phyloP scores from a whole-genome alignment of 2,329 filamentous ascomycete species.

The Colletotrichum sp. region DNA sequence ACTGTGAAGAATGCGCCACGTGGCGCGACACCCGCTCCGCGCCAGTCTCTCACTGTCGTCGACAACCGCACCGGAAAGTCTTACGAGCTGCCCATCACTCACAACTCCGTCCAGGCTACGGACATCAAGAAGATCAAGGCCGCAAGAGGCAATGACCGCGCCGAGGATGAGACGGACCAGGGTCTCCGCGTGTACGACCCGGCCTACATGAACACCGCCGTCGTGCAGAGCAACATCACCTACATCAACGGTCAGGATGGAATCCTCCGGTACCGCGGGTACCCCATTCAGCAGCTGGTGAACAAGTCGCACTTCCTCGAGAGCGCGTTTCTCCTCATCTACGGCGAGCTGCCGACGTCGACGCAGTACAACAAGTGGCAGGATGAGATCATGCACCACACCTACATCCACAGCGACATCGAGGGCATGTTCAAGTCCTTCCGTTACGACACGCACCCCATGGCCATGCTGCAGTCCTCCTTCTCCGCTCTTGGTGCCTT shows the following conservation, averaged over 20 bases:
- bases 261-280: constrained; percentile 56
- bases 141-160: constrained; percentile 34
- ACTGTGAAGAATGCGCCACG: constrained; percentile 13
- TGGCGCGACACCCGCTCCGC: constrained; percentile 18
- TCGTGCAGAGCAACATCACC: constrained; percentile 53
- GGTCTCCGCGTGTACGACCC: constrained; percentile 56
- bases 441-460: constrained; percentile 56
- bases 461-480: constrained; percentile 55
- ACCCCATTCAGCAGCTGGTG: constrained; percentile 56
- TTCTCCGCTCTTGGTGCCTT: constrained; percentile 56
- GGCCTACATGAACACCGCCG: constrained; percentile 59
- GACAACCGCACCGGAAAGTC: constrained; percentile 54
- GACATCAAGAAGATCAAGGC: constrained; percentile 58
- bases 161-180: constrained; percentile 51
- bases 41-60: constrained; percentile 44
- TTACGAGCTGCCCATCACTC: constrained; percentile 53
- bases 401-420: constrained; percentile 52
- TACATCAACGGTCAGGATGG: constrained; percentile 59
- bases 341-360: constrained; percentile 52
- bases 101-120: constrained; percentile 54
- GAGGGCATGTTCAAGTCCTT: constrained; percentile 56
- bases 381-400: constrained; percentile 56
- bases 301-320: constrained; percentile 55
- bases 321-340: constrained; percentile 54
- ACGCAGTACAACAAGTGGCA: constrained; percentile 46